Evolutionary conservation across 805 yeast species (phyloP), one percentile per base, ranked within the genome.

Genomic region (Lipomyces anomalus): DNA sequence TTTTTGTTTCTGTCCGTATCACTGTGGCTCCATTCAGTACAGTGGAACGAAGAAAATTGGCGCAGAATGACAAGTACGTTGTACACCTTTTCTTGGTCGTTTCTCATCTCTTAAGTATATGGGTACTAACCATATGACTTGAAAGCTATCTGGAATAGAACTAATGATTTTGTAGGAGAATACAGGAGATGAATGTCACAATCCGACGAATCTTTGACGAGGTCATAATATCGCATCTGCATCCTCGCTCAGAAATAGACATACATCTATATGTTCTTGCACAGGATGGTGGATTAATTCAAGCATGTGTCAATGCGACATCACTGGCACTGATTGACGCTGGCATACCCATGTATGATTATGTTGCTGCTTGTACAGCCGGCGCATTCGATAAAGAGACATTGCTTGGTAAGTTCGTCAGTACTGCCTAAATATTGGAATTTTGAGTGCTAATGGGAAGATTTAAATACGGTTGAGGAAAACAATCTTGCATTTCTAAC

Each of bases 321-420:
- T 86, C 96, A 1, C 68, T 92, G 57, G 97, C 95, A 0, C 70
- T 92, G 36, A 79, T 92, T 28, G 97, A 92, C 66, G 97, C 97
- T 1, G 97, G 97, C 40, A 81, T 92, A 38, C 83, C 96, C 4
- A 81, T 92, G 82, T 84, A 82, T 60, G 97, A 92, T 62, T 89
- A 86, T 61, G 82, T 90, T 13, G 76, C 87, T 44, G 79, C 95
- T 1, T 75, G 86, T 13, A 74, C 82, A 23, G 84, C 88, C 4
- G 97, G 97, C 0, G 65, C 85, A 18, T 80, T 78, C 57, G 95
- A 86, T 56, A 66, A 68, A n/a, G 80, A 76, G 36, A 88, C 95
- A 11, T 67, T 92, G 47, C 69, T 92, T 39, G 55, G 52, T 50
- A 33, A 6, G 55, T 32, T 16, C 13, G 6, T 3, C 18, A 29